Evolutionary conservation across 176 grass and related monocot species (phyloP).

Genomic region (Aegilops tauschii): DNA sequence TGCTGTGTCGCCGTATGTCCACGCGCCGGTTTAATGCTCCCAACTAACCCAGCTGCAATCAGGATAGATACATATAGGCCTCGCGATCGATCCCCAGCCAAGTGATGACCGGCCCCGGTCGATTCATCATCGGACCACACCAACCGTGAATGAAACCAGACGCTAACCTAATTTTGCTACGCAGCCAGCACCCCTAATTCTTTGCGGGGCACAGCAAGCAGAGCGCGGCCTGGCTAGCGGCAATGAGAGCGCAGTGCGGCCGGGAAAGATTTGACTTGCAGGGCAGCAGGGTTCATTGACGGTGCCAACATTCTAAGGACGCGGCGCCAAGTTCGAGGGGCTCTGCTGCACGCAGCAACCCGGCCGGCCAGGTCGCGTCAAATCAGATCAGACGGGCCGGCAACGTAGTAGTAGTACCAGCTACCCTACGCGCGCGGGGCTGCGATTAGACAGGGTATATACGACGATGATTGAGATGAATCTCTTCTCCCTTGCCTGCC

Average conservation of each 20-base stretch:
- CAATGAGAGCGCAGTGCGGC: too few species aligned
- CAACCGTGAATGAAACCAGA: neutral
- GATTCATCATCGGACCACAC: neutral
- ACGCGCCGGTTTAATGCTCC: slow-evolving; percentile 7
- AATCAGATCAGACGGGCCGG: neutral
- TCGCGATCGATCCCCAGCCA: too few species aligned
- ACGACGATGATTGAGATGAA: neutral
- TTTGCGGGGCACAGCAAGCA: too few species aligned
- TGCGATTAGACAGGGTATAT: slow-evolving; percentile 18
- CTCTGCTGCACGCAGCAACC: neutral
- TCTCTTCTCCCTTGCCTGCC: neutral
- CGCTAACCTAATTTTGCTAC: too few species aligned
- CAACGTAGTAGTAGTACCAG: neutral
- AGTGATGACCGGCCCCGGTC: too few species aligned
- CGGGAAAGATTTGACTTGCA: neutral
- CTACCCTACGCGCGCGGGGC: neutral
- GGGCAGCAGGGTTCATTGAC: neutral
- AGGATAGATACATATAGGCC: neutral
- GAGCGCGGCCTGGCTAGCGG: too few species aligned
- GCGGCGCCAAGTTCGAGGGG: neutral
- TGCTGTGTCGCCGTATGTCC: neutral
- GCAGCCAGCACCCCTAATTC: too few species aligned
- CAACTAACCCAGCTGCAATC: slow-evolving; percentile 5
- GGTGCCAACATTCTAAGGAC: slow-evolving; percentile 14
- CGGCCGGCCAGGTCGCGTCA: neutral